Base-by-base conservation (phyloP, 768 basidiomycete genomes). In the Agrocybe praecox region DNA sequence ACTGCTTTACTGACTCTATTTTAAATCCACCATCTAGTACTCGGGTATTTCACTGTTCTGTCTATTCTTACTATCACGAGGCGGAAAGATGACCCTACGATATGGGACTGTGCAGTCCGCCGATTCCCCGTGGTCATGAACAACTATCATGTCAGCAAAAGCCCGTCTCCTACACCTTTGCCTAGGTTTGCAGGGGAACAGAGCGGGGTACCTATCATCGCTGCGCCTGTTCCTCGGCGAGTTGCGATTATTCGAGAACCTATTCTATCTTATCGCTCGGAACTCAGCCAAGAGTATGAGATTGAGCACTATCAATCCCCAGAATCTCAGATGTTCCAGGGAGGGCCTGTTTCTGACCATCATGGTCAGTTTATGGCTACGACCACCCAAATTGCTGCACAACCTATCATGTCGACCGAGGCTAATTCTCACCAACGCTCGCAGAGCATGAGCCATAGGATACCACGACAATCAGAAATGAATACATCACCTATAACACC, bases 21-120 rank as follows among this genome's bases (percentile, higher is more conserved):
- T 56, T 45, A 43, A 52, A 33, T 44, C n/a, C 32, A 18, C 34
- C 46, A 11, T 36, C 6, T 55, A 90, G 88, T 89, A 50, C 65
- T 89, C 46, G 56, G 72, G n/a, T 90, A 90, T 67, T 72, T 87
- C 50, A 63, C 75, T n/a, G 63, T 77, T 12, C 68, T 89, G 52
- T 65, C 80, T 19, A 65, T 78, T n/a, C 69, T 77, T 10, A 72
- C 78, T 45, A 60, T 64, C 21, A 60, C 82, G 45, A 70, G 76
- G 58, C 65, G 76, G 45, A 72, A 69, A 50, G 73, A 78, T 12
- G 81, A 85, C 61, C 68, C 75, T 19, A 67, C 68, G 5, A 72
- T 89, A 32, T 89, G 87, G 85, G 67, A 74, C 22, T 73, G 76
- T 42, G 72, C 73, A 56, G 76, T 85, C 23, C 79, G 79, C 49